phyloP scores from a whole-genome alignment of 257 asterid genomes.

The Plantago ovata region DNA sequence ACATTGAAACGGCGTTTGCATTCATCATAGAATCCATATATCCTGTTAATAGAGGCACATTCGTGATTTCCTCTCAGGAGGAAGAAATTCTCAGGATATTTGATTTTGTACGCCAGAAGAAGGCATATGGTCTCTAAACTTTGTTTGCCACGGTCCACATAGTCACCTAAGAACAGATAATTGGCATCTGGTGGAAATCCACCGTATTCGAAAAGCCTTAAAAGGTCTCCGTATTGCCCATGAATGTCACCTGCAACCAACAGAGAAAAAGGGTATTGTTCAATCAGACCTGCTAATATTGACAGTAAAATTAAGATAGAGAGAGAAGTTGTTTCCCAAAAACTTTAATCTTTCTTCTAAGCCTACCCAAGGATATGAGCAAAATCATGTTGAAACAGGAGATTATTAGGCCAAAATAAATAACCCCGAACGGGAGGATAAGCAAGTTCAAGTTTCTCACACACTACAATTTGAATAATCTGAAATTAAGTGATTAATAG shows the following conservation, averaged over 20 bases:
- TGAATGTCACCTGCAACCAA: conserved; percentile 49
- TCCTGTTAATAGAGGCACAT: conserved; percentile 58
- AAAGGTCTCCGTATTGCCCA: conserved; percentile 59
- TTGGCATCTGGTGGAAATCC: conserved; percentile 67
- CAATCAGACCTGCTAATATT: background rate
- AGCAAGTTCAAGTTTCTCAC: no score
- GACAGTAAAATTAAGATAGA: background rate
- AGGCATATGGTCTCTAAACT: conserved; percentile 59
- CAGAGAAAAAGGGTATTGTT: conserved; percentile 1
- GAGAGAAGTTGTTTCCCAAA: background rate
- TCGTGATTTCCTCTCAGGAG: conserved; percentile 58
- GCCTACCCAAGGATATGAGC: no score
- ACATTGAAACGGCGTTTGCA: conserved; percentile 56
- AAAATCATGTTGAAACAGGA: no score
- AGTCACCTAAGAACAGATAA: conserved; percentile 57
- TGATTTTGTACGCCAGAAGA: conserved; percentile 60
- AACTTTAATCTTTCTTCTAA: no score
- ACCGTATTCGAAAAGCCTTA: conserved; percentile 56
- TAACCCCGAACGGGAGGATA: no score
- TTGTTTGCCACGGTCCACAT: conserved; percentile 60
- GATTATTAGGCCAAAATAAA: no score
- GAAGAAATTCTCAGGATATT: conserved; percentile 55
- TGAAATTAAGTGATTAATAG: no score
- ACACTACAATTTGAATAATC: no score
- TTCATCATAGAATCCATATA: conserved; percentile 58